Conservation (phyloP, 352 stramenopile genomes). For the Phytophthora nicotianae region DNA sequence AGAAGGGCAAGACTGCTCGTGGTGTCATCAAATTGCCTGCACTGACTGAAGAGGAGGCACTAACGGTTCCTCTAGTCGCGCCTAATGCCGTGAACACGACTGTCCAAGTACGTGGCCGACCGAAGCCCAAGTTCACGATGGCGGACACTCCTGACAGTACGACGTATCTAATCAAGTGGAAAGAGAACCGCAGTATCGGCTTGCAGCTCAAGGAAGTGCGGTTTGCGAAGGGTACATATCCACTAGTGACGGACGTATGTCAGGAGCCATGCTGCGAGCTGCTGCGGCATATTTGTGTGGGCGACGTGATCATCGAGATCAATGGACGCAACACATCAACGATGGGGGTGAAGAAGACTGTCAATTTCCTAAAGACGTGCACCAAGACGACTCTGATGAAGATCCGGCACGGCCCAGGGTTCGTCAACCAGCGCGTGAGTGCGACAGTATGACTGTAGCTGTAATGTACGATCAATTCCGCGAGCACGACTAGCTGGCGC, state of each 20-base stretch:
- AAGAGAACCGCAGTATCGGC: constrained; percentile 86
- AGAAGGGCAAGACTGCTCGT: constrained; percentile 72
- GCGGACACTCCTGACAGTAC: constrained; percentile 81
- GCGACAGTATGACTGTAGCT: constrained; percentile 62
- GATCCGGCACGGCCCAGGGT: constrained; percentile 80
- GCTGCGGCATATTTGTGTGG: constrained; percentile 83
- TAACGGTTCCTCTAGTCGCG: constrained; percentile 80
- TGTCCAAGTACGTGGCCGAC: constrained; percentile 78
- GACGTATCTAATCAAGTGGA: constrained; percentile 90
- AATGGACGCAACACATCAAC: constrained; percentile 88
- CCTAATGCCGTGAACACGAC: constrained; percentile 86
- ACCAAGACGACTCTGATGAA: constrained; percentile 89
- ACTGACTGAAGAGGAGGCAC: constrained; percentile 59
- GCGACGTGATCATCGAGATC: constrained; percentile 88
- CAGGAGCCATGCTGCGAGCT: constrained; percentile 84
- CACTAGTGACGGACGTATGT: constrained; percentile 82
- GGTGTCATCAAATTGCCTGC: constrained; percentile 66
- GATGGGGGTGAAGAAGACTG: constrained; percentile 91
- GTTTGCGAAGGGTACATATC: constrained; percentile 78
- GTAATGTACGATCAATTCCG: constrained; percentile 47
- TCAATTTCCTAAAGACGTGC: constrained; percentile 86
- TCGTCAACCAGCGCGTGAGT: constrained; percentile 75
- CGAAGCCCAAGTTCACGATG: constrained; percentile 80
- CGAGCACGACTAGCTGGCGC: constrained; percentile 24
- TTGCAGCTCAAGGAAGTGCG: constrained; percentile 85